phyloP scores from a whole-genome alignment of 2,329 filamentous ascomycete species.

The Diaporthe amygdali region DNA sequence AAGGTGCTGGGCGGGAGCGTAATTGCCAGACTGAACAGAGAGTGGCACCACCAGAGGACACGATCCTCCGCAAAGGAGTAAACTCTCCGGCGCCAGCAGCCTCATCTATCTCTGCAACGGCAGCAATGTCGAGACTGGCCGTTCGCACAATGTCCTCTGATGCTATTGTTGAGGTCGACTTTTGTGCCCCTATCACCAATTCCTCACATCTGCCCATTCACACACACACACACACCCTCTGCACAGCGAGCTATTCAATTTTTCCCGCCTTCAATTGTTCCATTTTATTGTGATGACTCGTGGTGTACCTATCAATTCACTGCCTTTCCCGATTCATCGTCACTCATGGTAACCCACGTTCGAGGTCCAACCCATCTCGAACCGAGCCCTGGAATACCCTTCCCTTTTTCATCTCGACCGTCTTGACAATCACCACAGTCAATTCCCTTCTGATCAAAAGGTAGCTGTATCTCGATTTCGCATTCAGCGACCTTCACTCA shows the following conservation, averaged over 20 bases:
- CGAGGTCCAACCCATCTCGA: background rate
- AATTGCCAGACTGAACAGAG: background rate
- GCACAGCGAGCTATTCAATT: background rate
- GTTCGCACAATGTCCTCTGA: background rate
- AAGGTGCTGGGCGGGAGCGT: background rate
- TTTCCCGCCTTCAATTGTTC: background rate
- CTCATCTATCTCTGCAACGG: background rate
- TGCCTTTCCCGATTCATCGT: background rate
- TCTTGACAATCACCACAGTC: background rate
- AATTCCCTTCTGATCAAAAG: background rate
- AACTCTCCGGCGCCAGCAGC: background rate
- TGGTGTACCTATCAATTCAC: background rate
- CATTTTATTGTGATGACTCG: background rate
- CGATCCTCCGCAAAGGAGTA: background rate
- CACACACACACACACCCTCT: no score
- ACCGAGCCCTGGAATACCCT: background rate
- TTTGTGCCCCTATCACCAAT: background rate
- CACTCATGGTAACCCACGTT: background rate
- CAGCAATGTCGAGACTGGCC: background rate
- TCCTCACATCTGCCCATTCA: background rate
- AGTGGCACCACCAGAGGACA: background rate
- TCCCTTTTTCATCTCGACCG: background rate
- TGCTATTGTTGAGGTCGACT: background rate
- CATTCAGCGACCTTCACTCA: background rate
- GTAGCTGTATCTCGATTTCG: background rate